Evolutionary conservation across 2,329 filamentous ascomycete species (phyloP).

Genomic region (Sordariomycetes sp.): DNA sequence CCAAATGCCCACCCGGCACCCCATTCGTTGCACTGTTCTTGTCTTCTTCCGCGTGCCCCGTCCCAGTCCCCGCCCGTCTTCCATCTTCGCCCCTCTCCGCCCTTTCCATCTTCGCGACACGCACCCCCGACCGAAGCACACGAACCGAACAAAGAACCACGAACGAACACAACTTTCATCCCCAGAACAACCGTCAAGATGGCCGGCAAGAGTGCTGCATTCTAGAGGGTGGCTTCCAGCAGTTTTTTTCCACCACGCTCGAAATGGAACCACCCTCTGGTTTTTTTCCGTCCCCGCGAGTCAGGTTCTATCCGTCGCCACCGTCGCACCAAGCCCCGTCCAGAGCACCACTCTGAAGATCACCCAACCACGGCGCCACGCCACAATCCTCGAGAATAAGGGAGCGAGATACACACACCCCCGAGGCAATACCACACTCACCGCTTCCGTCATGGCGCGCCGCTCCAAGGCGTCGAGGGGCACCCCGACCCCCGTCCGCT

Average conservation of each 20-base stretch:
- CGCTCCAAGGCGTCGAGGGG: conserved; percentile 3
- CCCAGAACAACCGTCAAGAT: background rate
- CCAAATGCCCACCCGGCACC: background rate
- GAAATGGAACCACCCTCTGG: conserved; percentile 38
- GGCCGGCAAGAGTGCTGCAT: conserved; percentile 27
- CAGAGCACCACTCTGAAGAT: background rate
- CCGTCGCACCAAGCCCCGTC: background rate
- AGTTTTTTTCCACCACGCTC: conserved; percentile 16
- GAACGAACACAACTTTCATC: background rate
- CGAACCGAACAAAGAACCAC: background rate
- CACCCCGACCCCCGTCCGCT: conserved; percentile 1
- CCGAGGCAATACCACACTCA: too few species aligned
- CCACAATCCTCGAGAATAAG: background rate
- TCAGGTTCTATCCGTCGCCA: background rate
- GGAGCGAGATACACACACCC: background rate
- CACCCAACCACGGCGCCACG: background rate
- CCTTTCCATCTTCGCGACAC: background rate
- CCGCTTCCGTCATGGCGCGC: conserved; percentile 1
- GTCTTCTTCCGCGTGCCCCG: background rate
- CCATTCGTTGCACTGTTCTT: too few species aligned
- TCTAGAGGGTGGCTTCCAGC: conserved; percentile 35
- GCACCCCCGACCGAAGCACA: background rate
- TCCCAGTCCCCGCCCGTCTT: background rate
- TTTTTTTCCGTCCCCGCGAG: conserved; percentile 19
- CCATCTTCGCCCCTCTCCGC: background rate